Evolutionary conservation across 2,329 filamentous ascomycete species (phyloP), one percentile per base, ranked within the genome.

Genomic region (Claviceps spartinae): DNA sequence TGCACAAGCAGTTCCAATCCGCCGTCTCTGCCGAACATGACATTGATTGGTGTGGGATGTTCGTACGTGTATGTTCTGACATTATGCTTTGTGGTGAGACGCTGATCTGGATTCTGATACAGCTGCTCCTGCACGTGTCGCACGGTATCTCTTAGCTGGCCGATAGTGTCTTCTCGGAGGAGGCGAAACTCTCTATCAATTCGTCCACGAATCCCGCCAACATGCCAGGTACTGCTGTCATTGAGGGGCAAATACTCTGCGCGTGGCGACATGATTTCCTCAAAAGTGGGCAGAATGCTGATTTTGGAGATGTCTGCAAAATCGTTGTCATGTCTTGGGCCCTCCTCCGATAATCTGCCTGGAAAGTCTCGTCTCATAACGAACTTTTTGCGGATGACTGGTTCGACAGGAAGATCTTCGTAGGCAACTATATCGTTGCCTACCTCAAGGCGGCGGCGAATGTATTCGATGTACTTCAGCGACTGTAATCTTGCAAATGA

Each of bases 131-230:
- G 61, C 48, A 72, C 65, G 24, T 67, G 55, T 41, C 67, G 65
- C 2, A 77, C 69, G 1, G 69, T 69, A 56, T 79, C 73, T 40
- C 74, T 67, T 4, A 81, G 63, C 53, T 77, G 72, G 0, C 75
- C 75, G 2, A 80, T 65, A 0, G 72, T 77, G 55, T 81, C 77
- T 60, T 80, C 74, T 2, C 77, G 69, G 1, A 80, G 60, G 1
- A 81, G 68, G 16, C 78, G 70, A 48, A 81, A 81, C 51, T 80
- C 72, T 51, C 72, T 66, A 59, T 81, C 77, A 0, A 81, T 60
- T 1, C 76, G 67, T 2, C 76, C 74, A 4, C 60, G 62, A 11
- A 74, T 67, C 1, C 74, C 72, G 3, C 61, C 56, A 54, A 56
- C 54, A 47, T 62, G 71, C 58, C 65, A 69, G 16, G 63, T 60